Conservation (phyloP, 169 alveolate genomes). For the Cryptosporidium sp. region DNA sequence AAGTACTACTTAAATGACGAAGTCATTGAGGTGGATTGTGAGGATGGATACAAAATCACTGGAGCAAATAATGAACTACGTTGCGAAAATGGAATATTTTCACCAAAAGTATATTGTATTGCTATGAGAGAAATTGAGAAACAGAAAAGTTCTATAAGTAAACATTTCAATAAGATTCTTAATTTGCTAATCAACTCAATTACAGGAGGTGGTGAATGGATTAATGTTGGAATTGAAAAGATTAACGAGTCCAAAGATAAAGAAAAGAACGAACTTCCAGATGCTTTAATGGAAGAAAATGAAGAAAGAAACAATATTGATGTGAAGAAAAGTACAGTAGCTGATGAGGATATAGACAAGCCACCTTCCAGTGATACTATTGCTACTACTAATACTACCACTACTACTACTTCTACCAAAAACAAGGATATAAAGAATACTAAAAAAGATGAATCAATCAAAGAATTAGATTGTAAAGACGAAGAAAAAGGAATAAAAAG, state of each 20-base stretch:
- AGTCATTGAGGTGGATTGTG: conserved; percentile 30
- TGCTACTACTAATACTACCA: background rate
- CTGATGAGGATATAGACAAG: background rate
- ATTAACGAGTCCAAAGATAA: background rate
- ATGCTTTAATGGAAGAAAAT: background rate
- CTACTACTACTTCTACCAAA: background rate
- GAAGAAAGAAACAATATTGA: background rate
- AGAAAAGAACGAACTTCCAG: background rate
- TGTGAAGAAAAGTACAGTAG: background rate
- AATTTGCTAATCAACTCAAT: conserved; percentile 42
- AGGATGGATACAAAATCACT: conserved; percentile 50
- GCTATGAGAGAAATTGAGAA: conserved; percentile 57
- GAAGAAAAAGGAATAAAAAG: conserved; percentile 1
- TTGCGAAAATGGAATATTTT: conserved; percentile 60
- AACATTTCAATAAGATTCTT: conserved; percentile 50
- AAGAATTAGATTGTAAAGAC: background rate
- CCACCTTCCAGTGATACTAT: background rate
- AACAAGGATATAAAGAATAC: background rate
- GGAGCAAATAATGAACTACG: conserved; percentile 45
- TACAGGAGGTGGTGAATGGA: conserved; percentile 56
- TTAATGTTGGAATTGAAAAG: conserved; percentile 34
- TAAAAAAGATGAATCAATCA: background rate
- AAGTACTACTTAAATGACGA: conserved; percentile 49
- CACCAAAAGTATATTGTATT: conserved; percentile 62
- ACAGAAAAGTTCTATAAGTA: conserved; percentile 34